Evolutionary conservation across 495 filamentous ascomycete species (phyloP).

Genomic region (Podospora pseudoanserina): DNA sequence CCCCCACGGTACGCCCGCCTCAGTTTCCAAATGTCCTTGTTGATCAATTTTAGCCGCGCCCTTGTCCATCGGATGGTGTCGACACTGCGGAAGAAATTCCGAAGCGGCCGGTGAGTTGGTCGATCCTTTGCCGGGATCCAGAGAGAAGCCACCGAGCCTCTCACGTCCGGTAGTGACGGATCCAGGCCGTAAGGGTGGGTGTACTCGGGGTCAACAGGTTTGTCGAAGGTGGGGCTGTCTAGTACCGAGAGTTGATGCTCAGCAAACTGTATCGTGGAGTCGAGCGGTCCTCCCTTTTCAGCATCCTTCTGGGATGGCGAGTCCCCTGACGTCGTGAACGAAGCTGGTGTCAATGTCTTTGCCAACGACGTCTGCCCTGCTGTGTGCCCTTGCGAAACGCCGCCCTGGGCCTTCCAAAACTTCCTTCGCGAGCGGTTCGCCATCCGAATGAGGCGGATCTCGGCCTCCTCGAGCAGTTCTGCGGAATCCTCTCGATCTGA

Average conservation of each 20-base stretch:
- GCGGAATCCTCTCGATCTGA: conserved; percentile 56
- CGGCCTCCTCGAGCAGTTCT: conserved; percentile 60
- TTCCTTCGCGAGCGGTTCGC: conserved; percentile 56
- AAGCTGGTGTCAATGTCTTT: conserved; percentile 19
- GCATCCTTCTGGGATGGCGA: conserved; percentile 15
- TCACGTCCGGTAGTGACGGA: conserved; percentile 38
- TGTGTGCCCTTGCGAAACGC: conserved; percentile 26
- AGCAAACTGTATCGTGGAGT: conserved; percentile 19
- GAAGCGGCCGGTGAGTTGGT: conserved; percentile 44
- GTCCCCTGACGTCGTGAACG: neutral
- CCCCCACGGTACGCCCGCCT: conserved; percentile 44
- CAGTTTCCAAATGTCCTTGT: conserved; percentile 64
- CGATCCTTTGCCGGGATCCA: conserved; percentile 67
- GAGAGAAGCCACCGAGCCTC: conserved; percentile 70
- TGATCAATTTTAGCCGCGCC: conserved; percentile 68
- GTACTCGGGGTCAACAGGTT: conserved; percentile 26
- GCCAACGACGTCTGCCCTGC: neutral
- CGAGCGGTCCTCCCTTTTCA: conserved; percentile 25
- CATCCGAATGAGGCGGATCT: conserved; percentile 59
- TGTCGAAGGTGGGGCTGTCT: conserved; percentile 18
- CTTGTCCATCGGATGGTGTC: conserved; percentile 86
- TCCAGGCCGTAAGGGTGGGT: conserved; percentile 40
- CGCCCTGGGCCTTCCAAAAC: conserved; percentile 41
- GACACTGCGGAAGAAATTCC: conserved; percentile 57
- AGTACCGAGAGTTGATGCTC: conserved; percentile 22